Percentiles rank a stretch among this genome's conserved stretches.
Evolutionary conservation across 139 green algal species (phyloP).

Genomic region (Chlorella sp.): DNA sequence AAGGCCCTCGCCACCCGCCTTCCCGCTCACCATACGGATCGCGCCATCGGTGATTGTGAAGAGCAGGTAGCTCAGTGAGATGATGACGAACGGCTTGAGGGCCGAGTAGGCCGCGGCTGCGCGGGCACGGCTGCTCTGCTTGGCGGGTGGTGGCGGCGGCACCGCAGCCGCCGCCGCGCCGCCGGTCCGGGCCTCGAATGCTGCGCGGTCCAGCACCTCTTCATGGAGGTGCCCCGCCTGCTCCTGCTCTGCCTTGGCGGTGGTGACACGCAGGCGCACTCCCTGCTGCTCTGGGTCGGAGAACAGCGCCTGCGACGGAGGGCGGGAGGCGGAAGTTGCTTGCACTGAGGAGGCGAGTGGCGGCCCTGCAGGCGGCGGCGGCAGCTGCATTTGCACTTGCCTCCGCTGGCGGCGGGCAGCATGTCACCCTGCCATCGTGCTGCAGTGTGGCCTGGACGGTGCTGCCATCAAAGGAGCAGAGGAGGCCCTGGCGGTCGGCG

Average conservation of each 20-base stretch:
- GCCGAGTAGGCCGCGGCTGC: slow-evolving; percentile 9
- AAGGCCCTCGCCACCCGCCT: too few relatives aligned
- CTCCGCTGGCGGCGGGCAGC: neutral
- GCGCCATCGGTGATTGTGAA: slow-evolving; percentile 89
- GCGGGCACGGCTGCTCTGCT: neutral
- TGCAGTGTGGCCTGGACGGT: neutral
- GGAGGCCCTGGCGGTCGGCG: neutral
- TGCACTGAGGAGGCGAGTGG: too few relatives aligned
- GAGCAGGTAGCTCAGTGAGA: slow-evolving; percentile 80
- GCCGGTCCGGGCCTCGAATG: too few relatives aligned
- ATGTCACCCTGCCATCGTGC: neutral
- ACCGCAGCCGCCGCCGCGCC: neutral
- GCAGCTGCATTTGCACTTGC: neutral
- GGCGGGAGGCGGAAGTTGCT: neutral
- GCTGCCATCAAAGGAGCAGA: neutral
- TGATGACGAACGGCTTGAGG: slow-evolving; percentile 86
- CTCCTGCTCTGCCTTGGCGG: too few relatives aligned
- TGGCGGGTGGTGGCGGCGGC: neutral
- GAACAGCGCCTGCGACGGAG: slow-evolving; percentile 1
- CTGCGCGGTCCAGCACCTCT: too few relatives aligned
- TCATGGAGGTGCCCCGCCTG: too few relatives aligned
- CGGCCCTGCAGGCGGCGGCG: neutral
- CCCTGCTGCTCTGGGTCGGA: slow-evolving; percentile 18
- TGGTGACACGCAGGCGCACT: slow-evolving; percentile 28
- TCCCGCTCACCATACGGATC: slow-evolving; percentile 86